Conservation (phyloP, 2,329 filamentous ascomycete species). For the Colletotrichum acutatum region DNA sequence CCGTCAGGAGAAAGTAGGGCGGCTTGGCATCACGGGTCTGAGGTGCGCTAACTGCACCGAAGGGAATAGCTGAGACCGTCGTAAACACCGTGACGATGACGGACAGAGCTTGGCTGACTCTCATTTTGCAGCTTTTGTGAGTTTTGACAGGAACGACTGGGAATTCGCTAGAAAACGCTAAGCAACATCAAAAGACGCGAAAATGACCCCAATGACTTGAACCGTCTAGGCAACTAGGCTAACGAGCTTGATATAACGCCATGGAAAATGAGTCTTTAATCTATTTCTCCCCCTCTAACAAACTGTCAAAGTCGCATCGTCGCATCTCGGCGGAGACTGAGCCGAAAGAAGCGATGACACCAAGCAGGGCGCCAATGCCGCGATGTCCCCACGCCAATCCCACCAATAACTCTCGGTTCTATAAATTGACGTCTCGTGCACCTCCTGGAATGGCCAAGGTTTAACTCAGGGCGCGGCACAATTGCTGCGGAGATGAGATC, state of each 20-base stretch:
- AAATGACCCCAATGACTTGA: too few species aligned
- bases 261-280: not conserved
- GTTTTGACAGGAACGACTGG: not conserved
- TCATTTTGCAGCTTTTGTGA: not conserved
- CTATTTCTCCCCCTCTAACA: not conserved
- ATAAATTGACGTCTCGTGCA: not conserved
- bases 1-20: constrained; percentile 59
- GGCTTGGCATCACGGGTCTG: constrained; percentile 39
- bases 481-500: not conserved
- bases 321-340: constrained; percentile 29
- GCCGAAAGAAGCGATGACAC: constrained; percentile 27
- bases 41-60: not conserved
- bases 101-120: not conserved
- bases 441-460: not conserved
- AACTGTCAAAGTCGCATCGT: constrained; percentile 1
- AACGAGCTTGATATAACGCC: not conserved
- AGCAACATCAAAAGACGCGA: not conserved
- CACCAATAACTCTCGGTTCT: constrained; percentile 18
- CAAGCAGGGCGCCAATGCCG: not conserved
- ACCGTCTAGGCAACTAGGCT: fast-evolving
- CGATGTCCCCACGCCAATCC: constrained; percentile 18
- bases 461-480: not conserved
- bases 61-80: constrained; percentile 6
- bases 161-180: not conserved
- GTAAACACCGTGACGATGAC: constrained; percentile 41